Percentiles rank a stretch among this genome's conserved stretches.
phyloP scores from a whole-genome alignment of 2,329 filamentous ascomycete genomes.

The Apiospora malaysiana region DNA sequence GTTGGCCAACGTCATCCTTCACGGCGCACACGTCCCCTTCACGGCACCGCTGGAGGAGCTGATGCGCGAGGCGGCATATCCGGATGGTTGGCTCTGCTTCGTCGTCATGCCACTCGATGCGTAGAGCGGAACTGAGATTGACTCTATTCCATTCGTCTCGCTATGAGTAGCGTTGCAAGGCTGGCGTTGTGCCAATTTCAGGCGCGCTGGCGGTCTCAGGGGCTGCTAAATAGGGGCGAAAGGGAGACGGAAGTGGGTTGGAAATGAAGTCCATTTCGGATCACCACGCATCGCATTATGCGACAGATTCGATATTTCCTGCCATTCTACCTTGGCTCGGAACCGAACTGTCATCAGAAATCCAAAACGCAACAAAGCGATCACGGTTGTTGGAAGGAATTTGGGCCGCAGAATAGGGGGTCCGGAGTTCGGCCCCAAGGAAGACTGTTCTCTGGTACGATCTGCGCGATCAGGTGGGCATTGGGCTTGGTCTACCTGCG shows the following conservation, averaged over 20 bases:
- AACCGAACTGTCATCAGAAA: too few species aligned
- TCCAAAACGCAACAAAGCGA: neutral
- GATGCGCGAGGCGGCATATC: slow-evolving; percentile 81
- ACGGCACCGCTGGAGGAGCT: slow-evolving; percentile 80
- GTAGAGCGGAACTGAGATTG: slow-evolving; percentile 16
- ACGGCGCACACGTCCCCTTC: slow-evolving; percentile 85
- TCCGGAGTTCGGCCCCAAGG: neutral
- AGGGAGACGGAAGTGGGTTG: neutral
- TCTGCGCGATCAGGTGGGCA: neutral
- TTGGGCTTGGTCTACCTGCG: neutral
- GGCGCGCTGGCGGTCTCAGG: too few species aligned
- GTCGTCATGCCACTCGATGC: slow-evolving; percentile 73
- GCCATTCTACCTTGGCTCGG: too few species aligned
- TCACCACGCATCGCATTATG: neutral
- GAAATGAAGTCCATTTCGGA: neutral
- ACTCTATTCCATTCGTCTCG: neutral
- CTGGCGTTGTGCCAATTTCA: too few species aligned
- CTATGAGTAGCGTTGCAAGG: neutral
- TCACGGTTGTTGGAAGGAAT: neutral
- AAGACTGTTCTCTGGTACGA: neutral
- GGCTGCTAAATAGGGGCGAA: neutral
- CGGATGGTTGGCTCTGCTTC: slow-evolving; percentile 90
- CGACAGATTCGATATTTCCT: neutral
- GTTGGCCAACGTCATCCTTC: slow-evolving; percentile 82
- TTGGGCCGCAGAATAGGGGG: neutral